Percentiles rank a stretch among this genome's conserved stretches.
Evolutionary conservation across 2,329 filamentous ascomycete species (phyloP).

Genomic region (Neonectria hederae): DNA sequence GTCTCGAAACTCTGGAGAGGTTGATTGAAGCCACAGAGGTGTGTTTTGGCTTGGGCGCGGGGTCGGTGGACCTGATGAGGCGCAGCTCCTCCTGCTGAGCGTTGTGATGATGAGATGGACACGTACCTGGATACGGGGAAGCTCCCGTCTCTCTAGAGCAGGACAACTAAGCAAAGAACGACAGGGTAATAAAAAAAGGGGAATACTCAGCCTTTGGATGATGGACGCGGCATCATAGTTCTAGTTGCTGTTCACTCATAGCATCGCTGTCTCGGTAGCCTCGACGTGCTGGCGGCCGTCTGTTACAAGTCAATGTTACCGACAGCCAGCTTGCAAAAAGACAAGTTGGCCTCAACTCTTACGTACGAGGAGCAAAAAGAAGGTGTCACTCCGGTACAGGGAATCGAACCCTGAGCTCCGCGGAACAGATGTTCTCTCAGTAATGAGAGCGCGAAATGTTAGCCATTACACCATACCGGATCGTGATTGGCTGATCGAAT

Average conservation of each 20-base stretch:
- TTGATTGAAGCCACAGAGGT: background rate
- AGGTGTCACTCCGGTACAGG: conserved; percentile 24
- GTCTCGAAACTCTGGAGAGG: background rate
- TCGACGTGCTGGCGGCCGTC: too few relatives aligned
- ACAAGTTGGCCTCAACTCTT: background rate
- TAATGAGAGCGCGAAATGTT: conserved; percentile 48
- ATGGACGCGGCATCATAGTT: background rate
- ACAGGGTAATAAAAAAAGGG: background rate
- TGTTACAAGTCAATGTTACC: too few relatives aligned
- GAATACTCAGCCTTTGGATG: too few relatives aligned
- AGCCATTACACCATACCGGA: conserved; percentile 45
- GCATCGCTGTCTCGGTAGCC: background rate
- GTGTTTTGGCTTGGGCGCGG: background rate
- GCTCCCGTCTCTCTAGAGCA: background rate
- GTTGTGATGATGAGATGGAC: background rate
- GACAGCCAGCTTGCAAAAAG: background rate
- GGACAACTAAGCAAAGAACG: background rate
- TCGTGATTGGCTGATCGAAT: conserved; percentile 2
- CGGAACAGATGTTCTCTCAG: conserved; percentile 29
- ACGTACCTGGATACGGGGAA: background rate
- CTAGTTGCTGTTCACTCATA: background rate
- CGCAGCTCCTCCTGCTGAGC: background rate
- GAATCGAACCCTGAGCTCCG: conserved; percentile 29
- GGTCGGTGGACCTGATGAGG: background rate
- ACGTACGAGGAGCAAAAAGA: background rate